Evolutionary conservation across 768 basidiomycete genomes (phyloP), one percentile per base, ranked within the genome.

Genomic region (Lepiota venenata): DNA sequence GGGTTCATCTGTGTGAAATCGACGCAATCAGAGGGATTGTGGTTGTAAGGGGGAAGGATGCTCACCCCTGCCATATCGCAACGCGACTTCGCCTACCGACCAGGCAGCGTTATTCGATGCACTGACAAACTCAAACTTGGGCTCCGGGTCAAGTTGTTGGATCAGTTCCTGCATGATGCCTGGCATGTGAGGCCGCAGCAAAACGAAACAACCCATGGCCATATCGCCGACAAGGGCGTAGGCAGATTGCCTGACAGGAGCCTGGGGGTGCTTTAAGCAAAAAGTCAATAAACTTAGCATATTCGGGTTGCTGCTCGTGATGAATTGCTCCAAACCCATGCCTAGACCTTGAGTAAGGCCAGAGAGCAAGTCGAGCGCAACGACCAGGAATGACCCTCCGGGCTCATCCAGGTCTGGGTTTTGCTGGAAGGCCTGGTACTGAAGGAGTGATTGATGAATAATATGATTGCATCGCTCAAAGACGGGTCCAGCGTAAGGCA

Each of bases 71-170:
- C 93, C 91, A 66, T 91, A 94, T 44, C 93, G 91, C 58, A 99
- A 72, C 7, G 97, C 93, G 29, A 99, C 93, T 70, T 99, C 97
- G 41, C 97, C 97, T 25, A 97, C 94, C n/a, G 93, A 94, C 97
- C 97, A 99, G 1, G 96, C 96, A 9, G 97, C 97, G 66, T 99
- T 99, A 71, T 99, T 99, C 68, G 93, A 95, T 4, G 96, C 97
- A 60, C 93, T 95, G 58, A 98, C 85, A 64, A 94, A 93, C 69
- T 98, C 95, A 29, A 88, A 79, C 63, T 92, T 91, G 1, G 96
- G 97, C 64, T 96, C 91, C 4, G 91, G 89, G 57, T 94, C 90
- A 49, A 99, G 88, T 63, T 98, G 95, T 38, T 80, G 72, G 57
- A 91, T 89, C 51, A 99, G 79, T 65, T 94, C 90, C 14, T 83